Evolutionary conservation across 148 eudicot genomes (phyloP).

Genomic region (Fagopyrum esculentum): DNA sequence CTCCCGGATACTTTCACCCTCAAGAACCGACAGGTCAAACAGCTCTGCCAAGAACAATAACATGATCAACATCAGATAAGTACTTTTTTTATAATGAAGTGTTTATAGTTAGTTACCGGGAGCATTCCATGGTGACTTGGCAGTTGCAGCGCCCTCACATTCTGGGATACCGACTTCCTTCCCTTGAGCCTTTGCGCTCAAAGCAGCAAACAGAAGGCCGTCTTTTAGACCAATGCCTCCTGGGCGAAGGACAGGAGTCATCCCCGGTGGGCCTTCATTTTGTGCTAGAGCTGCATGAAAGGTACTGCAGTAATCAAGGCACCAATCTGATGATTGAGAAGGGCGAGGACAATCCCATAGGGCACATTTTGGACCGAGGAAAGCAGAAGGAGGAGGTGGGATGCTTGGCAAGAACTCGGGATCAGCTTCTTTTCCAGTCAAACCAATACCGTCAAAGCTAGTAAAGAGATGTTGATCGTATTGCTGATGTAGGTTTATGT

Average conservation of each 20-base stretch:
- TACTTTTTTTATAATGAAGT: neutral
- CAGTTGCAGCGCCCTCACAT: slow-evolving; percentile 97
- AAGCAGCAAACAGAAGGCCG: slow-evolving; percentile 72
- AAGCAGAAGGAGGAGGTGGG: slow-evolving; percentile 85
- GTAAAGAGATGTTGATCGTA: slow-evolving; percentile 41
- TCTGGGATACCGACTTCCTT: slow-evolving; percentile 94
- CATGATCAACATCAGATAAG: neutral
- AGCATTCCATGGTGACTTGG: slow-evolving; percentile 97
- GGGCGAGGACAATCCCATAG: slow-evolving; percentile 98
- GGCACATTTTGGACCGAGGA: slow-evolving; percentile 92
- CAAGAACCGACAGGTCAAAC: slow-evolving; percentile 73
- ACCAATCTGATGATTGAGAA: slow-evolving; percentile 75
- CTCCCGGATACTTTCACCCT: slow-evolving; percentile 84
- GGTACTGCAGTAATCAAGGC: slow-evolving; percentile 77
- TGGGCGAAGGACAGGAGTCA: slow-evolving; percentile 81
- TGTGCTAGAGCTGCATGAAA: slow-evolving; percentile 75
- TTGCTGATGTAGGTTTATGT: slow-evolving; percentile 48
- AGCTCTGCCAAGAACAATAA: slow-evolving; percentile 53
- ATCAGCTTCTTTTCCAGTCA: slow-evolving; percentile 38
- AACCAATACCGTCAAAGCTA: slow-evolving; percentile 39
- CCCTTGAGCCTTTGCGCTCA: slow-evolving; percentile 73
- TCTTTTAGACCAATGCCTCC: slow-evolving; percentile 93
- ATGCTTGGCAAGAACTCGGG: slow-evolving; percentile 45
- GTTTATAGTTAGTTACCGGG: slow-evolving; percentile 35
- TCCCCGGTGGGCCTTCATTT: slow-evolving; percentile 87